Percentiles rank a stretch among this genome's conserved stretches.
These are phyloP conservation scores for Triglochin maritima DNA, from an alignment of 106 monocot species.

Conservation along the genomic window DNA sequence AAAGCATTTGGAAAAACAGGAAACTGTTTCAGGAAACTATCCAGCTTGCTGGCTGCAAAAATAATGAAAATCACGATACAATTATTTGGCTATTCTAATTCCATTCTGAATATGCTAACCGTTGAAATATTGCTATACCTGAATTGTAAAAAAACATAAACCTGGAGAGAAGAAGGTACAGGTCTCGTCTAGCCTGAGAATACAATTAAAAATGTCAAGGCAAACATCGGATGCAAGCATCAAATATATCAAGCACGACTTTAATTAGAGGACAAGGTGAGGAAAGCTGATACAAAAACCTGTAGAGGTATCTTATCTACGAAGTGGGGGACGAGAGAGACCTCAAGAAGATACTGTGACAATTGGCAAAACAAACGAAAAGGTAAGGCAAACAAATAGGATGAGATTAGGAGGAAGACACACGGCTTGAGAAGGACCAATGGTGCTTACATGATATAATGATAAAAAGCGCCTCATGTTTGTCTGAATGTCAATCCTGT, in stretches of 20 bases:
- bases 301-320: constrained; percentile 59
- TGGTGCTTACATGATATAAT: constrained; percentile 53
- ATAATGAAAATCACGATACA: not conserved
- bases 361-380: not conserved
- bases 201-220: not conserved
- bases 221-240: not conserved
- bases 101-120: no score
- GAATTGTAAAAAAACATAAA: constrained; percentile 80
- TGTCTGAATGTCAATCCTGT: constrained; percentile 98
- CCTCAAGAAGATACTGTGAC: constrained; percentile 79
- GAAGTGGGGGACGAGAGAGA: constrained; percentile 48
- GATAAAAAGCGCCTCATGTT: constrained; percentile 84
- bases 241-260: not conserved
- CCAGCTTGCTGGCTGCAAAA: constrained; percentile 46
- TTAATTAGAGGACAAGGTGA: not conserved
- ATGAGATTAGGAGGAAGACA: not conserved
- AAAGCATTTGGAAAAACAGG: constrained; percentile 72
- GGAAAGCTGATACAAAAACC: constrained; percentile 18
- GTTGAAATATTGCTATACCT: constrained; percentile 25
- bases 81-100: no score
- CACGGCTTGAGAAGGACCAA: not conserved
- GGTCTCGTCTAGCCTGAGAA: constrained; percentile 60
- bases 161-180: constrained; percentile 74
- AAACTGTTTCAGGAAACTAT: constrained; percentile 60
- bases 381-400: not conserved